Evolutionary conservation across 495 filamentous ascomycete genomes (phyloP).

Genomic region (Neurospora intermedia): DNA sequence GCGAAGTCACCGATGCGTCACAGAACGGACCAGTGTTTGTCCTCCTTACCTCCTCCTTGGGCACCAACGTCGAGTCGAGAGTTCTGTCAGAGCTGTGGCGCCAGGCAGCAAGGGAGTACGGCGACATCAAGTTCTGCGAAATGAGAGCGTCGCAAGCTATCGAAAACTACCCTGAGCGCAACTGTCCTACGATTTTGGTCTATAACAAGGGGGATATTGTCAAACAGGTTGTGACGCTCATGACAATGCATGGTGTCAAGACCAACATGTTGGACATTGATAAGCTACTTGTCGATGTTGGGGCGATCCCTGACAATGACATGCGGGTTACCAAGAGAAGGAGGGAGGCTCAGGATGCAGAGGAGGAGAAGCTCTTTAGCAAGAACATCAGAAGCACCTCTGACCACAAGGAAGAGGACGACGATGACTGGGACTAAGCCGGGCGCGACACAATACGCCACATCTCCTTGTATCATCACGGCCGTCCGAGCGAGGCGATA

Average conservation of each 20-base stretch:
- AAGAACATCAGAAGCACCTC: conserved; percentile 37
- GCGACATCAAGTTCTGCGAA: conserved; percentile 96
- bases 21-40: conserved; percentile 65
- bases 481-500: neutral
- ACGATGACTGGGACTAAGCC: conserved; percentile 70
- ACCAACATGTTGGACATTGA: conserved; percentile 59
- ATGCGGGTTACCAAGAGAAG: conserved; percentile 59
- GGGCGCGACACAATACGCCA: neutral
- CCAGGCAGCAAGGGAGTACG: conserved; percentile 68
- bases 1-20: conserved; percentile 89
- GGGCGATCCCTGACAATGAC: conserved; percentile 66
- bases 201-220: conserved; percentile 88
- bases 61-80: conserved; percentile 73
- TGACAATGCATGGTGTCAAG: conserved; percentile 58
- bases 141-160: conserved; percentile 90
- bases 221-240: conserved; percentile 77
- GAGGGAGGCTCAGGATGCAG: conserved; percentile 47
- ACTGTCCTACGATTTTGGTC: conserved; percentile 87
- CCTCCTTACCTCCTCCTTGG: conserved; percentile 65
- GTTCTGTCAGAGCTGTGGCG: conserved; percentile 81
- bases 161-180: conserved; percentile 88
- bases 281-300: conserved; percentile 66
- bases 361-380: conserved; percentile 33
- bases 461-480: neutral
- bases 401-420: conserved; percentile 46